Base-by-base conservation (phyloP, 129 eudicot species). In the Silybum marianum region DNA sequence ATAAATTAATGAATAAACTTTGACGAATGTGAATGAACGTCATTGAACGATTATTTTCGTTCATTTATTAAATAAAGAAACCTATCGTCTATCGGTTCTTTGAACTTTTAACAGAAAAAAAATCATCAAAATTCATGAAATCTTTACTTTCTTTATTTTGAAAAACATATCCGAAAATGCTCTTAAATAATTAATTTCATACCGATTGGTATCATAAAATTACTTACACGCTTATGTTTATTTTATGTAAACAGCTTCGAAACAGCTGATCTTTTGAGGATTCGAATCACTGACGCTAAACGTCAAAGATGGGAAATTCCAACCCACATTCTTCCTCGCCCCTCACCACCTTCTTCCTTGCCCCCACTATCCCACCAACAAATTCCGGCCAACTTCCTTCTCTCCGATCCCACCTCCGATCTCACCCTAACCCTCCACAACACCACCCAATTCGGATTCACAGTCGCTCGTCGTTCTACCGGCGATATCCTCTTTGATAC, bases 251-350 rank as follows among this genome's bases (percentile, higher is more conserved):
- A 19, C 34, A 94, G 98, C 79, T 87, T 90, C 36, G 98, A 94
- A 80, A 87, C 89, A 46, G 82, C 74, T 13, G 90, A 88, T 26
- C 89, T 96, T 13, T 67, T 94, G 72, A 83, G 97, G 78, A 71
- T 94, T 78, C 88, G 87, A 69, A 85, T 94, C 51, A 90, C 86
- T 0, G 98, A 90, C 70, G 85, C 94, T 8, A 58, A 86, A 76
- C 78, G 71, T 60, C 68, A 71, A 69, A 73, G 98, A 72, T 94
- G 97, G 97, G 98, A 94, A 82, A 75, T 94, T 68, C 97, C 98
- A 9, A 69, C 74, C 44, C 9, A 79, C 75, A 25, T 88, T 75
- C 74, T 91, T 38, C 97, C 88, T 40, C 97, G 97, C 25, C 86
- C 60, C 48, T 38, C 88, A 39, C 90, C 38, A 76, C 73, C 62